Evolutionary conservation across 345 rosid genomes (phyloP), one percentile per base, ranked within the genome.

Genomic region (Aegle marmelos): DNA sequence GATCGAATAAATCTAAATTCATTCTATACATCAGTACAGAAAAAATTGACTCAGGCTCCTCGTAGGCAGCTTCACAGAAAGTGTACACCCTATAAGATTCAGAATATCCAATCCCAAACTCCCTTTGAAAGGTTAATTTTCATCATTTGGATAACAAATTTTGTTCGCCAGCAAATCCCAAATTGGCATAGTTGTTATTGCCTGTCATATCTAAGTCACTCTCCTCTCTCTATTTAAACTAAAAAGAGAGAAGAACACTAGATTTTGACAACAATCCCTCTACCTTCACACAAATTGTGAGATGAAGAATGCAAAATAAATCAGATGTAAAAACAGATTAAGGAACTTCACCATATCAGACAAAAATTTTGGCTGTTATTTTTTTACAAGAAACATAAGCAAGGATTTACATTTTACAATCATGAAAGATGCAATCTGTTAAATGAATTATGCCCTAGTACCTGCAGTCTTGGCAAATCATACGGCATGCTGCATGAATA

Each of bases 401-500:
- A 27, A 14, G 24, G 60, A 4, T 28, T 37, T 25, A 27, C 14
- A 59, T 1, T 28, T 37, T 25, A 27, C 14, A 59, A 60, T 9
- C 25, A 60, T 9, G 16, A 39, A 28, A 7, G 45, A 39, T 27
- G 36, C 66, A 39, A 73, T 73, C 58, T 7, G 1, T 75, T 7
- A 37, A 36, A 31, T 50, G 70, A 75, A 68, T 24, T 2, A 1
- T 21, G n/a, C 31, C 41, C 31, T 41, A 84, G 72, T 56, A 93
- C 99, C 96, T 87, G 97, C 93, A 86, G 45, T 86, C 83, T 76
- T 82, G 81, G 75, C 58, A 76, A 77, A 95, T 86, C 45, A 76
- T 67, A 75, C 80, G 85, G 81, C 97, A 95, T 73, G 93, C 81
- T 82, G 82, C 85, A 72, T 19, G 84, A 56, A 82, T 83, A 81